A percentile compares a stretch with the other conserved stretches of the same genome.
Conservation (phyloP, 139 green algal genomes). For the Volvox africanus region DNA sequence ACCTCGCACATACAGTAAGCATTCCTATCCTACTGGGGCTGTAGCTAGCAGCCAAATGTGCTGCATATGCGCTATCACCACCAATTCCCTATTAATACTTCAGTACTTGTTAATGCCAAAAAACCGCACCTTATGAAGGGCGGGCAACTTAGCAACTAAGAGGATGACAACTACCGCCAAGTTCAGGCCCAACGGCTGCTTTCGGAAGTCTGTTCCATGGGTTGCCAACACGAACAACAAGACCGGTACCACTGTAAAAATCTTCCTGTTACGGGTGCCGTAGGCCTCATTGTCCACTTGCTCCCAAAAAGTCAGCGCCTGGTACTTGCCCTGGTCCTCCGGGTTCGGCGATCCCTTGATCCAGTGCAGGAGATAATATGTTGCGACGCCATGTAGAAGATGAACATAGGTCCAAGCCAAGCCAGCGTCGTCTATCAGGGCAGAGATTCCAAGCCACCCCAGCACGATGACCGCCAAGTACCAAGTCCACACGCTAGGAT, state of each 20-base stretch:
- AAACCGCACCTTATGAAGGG: slow-evolving; percentile 83
- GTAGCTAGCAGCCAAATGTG: not conserved
- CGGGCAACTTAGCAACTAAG: slow-evolving; percentile 87
- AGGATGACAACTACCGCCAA: slow-evolving; percentile 84
- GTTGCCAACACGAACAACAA: slow-evolving; percentile 88
- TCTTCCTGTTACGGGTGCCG: slow-evolving; percentile 88
- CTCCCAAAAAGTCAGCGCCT: slow-evolving; percentile 94
- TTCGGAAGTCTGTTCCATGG: slow-evolving; percentile 86
- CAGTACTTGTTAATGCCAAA: slow-evolving; percentile 70
- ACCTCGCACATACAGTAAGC: no score
- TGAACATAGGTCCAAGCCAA: slow-evolving; percentile 93
- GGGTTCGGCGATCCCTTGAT: slow-evolving; percentile 85
- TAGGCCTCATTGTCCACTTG: slow-evolving; percentile 75
- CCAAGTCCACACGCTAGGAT: slow-evolving; percentile 82
- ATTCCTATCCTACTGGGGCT: no score
- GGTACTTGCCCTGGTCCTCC: slow-evolving; percentile 88
- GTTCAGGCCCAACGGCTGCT: slow-evolving; percentile 90
- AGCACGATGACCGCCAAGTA: slow-evolving; percentile 80
- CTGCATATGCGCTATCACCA: not conserved
- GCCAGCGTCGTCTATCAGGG: slow-evolving; percentile 79
- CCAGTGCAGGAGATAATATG: slow-evolving; percentile 93
- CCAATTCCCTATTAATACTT: not conserved
- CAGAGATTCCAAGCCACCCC: slow-evolving; percentile 79
- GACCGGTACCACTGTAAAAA: slow-evolving; percentile 89
- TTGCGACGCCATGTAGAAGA: slow-evolving; percentile 83